These are phyloP conservation scores for Striga asiatica DNA, from an alignment of 257 asterid species.

Conservation along the genomic window DNA sequence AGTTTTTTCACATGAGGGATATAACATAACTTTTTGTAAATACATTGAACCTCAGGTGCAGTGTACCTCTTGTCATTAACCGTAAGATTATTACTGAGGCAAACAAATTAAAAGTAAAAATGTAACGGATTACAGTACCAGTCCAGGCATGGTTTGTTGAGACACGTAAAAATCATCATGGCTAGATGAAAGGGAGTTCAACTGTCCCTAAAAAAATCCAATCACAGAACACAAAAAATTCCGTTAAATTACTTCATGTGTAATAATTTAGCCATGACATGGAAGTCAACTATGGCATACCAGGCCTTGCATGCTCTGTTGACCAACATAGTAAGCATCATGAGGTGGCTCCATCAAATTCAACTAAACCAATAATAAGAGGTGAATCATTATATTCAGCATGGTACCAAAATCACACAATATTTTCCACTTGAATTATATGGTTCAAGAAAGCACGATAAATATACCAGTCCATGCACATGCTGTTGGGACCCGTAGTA, in stretches of 20 bases:
- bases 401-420: not conserved
- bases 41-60: not conserved
- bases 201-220: constrained; percentile 52
- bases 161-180: constrained; percentile 67
- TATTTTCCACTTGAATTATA: not conserved
- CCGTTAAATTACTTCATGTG: not conserved
- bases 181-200: constrained; percentile 43
- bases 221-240: constrained; percentile 6
- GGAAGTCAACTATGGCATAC: constrained; percentile 27
- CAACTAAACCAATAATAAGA: constrained; percentile 44
- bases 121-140: constrained; percentile 39
- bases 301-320: constrained; percentile 72
- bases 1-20: not conserved
- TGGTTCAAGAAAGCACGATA: constrained; percentile 8
- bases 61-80: not conserved
- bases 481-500: constrained; percentile 81
- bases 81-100: not conserved
- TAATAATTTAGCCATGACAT: not conserved
- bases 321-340: constrained; percentile 68
- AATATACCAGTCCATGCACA: constrained; percentile 77
- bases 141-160: constrained; percentile 60
- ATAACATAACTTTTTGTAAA: not conserved
- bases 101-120: too few relatives aligned
- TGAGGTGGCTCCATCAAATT: constrained; percentile 97
- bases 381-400: not conserved